A percentile compares a stretch with the other conserved stretches of the same genome.
Evolutionary conservation across 805 yeast genomes (phyloP).

Genomic region (Pichia cabralensis): DNA sequence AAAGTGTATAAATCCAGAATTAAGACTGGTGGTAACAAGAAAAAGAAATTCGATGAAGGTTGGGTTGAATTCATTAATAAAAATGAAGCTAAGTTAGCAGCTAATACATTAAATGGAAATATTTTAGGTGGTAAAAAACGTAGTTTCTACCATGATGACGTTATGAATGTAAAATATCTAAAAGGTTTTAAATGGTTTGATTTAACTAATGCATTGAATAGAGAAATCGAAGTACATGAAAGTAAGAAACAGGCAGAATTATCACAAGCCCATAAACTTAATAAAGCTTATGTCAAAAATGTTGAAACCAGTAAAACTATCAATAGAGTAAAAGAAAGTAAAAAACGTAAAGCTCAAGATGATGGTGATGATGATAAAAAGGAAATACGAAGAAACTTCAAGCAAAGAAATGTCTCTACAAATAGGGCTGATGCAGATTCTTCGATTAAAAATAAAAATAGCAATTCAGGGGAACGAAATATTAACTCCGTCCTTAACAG

Average conservation of each 20-base stretch:
- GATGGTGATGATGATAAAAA: neutral
- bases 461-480: too few relatives aligned
- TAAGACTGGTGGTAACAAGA: conserved; percentile 86
- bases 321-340: conserved; percentile 48
- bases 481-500: conserved; percentile 41
- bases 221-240: conserved; percentile 82
- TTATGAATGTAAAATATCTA: conserved; percentile 80
- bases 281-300: conserved; percentile 72
- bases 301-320: conserved; percentile 83
- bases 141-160: conserved; percentile 86
- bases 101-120: conserved; percentile 77
- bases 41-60: conserved; percentile 81
- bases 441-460: conserved; percentile 30
- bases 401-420: conserved; percentile 60
- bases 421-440: conserved; percentile 54
- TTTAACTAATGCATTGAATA: conserved; percentile 84
- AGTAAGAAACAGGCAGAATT: conserved; percentile 81
- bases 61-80: conserved; percentile 91
- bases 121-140: conserved; percentile 89
- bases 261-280: conserved; percentile 78
- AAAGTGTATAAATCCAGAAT: conserved; percentile 55
- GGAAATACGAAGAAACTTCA: conserved; percentile 48
- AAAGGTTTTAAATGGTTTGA: conserved; percentile 94
- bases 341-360: conserved; percentile 25
- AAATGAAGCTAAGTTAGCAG: conserved; percentile 81